Conservation (phyloP, 2,329 filamentous ascomycete species). For the Talaromyces sp. region DNA sequence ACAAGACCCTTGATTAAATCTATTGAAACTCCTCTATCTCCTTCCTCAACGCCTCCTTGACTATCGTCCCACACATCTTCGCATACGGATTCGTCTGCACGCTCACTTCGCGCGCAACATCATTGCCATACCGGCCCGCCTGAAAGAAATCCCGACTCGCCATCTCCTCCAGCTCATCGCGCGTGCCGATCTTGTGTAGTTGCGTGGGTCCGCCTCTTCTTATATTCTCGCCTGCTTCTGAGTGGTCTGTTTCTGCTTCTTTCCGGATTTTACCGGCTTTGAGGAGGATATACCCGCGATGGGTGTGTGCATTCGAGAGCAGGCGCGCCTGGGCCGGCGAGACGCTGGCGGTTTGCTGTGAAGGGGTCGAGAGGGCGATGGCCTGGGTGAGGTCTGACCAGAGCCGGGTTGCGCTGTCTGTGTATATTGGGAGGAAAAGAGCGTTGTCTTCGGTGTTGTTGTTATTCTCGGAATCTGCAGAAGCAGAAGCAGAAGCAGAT, state of each 20-base stretch:
- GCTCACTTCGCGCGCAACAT: conserved; percentile 52
- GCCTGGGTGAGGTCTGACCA: conserved; percentile 37
- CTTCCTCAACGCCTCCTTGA: conserved; percentile 55
- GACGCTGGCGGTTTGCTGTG: conserved; percentile 29
- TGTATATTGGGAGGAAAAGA: conserved; percentile 21
- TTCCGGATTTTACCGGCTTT: conserved; percentile 29
- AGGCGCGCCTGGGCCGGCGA: conserved; percentile 46
- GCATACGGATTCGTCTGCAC: conserved; percentile 59
- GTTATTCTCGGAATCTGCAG: background rate
- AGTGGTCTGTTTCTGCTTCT: background rate
- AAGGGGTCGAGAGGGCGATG: conserved; percentile 42
- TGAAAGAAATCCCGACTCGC: conserved; percentile 52
- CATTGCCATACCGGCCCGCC: conserved; percentile 53
- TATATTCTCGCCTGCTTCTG: background rate
- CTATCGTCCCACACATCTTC: conserved; percentile 58
- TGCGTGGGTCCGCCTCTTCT: conserved; percentile 21
- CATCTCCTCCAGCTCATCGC: conserved; percentile 48
- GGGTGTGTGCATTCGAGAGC: conserved; percentile 52
- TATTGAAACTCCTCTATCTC: conserved; percentile 38
- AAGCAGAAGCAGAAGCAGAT: background rate
- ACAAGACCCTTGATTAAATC: background rate
- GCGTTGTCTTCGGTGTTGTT: conserved; percentile 10
- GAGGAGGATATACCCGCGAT: conserved; percentile 45
- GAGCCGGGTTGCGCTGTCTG: conserved; percentile 19
- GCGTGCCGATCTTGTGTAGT: conserved; percentile 25